Evolutionary conservation across 148 eudicot species (phyloP).

Genomic region (Camellia granthamiana): DNA sequence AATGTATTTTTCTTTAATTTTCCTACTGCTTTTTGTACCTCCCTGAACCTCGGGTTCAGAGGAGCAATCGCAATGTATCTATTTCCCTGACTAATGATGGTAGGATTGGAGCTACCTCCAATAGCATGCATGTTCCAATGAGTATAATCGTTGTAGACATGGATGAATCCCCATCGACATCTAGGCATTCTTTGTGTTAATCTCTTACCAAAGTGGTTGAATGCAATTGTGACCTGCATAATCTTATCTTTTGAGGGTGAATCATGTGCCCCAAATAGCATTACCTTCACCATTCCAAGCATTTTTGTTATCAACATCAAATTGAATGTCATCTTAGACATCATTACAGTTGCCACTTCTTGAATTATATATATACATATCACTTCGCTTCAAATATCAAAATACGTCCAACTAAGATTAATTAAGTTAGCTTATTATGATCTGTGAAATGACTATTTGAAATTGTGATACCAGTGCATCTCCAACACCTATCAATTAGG

Average conservation of each 20-base stretch:
- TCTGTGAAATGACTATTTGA: constrained; percentile 42
- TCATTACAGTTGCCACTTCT: neutral
- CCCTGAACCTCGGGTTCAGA: neutral
- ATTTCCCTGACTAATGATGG: constrained; percentile 54
- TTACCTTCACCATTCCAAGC: constrained; percentile 1
- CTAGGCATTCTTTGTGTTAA: constrained; percentile 57
- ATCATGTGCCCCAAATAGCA: constrained; percentile 11
- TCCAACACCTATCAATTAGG: constrained; percentile 45
- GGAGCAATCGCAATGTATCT: constrained; percentile 22
- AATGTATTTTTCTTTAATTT: no score
- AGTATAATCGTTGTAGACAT: constrained; percentile 58
- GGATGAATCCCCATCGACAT: constrained; percentile 38
- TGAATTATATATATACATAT: neutral
- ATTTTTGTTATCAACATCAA: neutral
- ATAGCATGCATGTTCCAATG: constrained; percentile 57
- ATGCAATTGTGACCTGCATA: constrained; percentile 50
- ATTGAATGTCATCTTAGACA: no score
- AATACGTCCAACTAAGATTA: no score
- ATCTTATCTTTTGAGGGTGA: neutral
- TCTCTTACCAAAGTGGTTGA: constrained; percentile 53
- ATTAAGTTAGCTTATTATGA: constrained; percentile 29
- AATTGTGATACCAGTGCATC: constrained; percentile 43
- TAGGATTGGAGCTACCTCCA: constrained; percentile 45
- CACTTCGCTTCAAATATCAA: neutral
- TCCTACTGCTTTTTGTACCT: neutral